Evolutionary conservation across 805 yeast genomes (phyloP), one percentile per base, ranked within the genome.

Genomic region (Wickerhamiella lipophila): DNA sequence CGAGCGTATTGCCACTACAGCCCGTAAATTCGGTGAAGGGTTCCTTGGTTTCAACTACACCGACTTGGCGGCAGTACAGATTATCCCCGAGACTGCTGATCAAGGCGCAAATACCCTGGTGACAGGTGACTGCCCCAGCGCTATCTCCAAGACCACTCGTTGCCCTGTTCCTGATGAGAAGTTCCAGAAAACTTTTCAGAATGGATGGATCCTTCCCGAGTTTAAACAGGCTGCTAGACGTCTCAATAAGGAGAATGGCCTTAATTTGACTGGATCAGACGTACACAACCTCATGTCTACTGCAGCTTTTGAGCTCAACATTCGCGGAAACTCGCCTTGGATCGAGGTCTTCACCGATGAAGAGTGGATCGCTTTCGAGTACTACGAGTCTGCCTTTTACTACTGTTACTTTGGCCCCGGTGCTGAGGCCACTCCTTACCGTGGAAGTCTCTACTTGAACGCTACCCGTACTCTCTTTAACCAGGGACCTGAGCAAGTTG

Each of bases 281-380:
- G 66, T 75, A 18, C 57, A 57, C 16, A 56, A 58, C 16, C 58
- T 76, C 49, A 66, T 75, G 54, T 61, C 63, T 25, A 63, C 68
- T 57, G 73, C 77, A 60, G 77, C 77, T 0, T 76, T 64, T 55
- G 80, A 74, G 59, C 55, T 73, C 43, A 71, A 71, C 52, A 75
- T 69, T 15, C 66, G 64, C 32, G 79, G 79, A 15, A 50, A 58
- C 11, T 73, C 77, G 5, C 69, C 69, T 30, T 60, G 61, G 59
- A 53, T 55, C 64, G 70, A 55, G 58, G 62, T 50, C 4, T 59
- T 60, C 50, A 56, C 60, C 12, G 47, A 52, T n/a, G 60, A 56
- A 47, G 62, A 60, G 52, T 60, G 58, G 59, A 40, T 49, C 15
- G 62, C 58, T 2, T 60, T 54, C 46, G 57, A 55, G 52, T 58